A percentile compares a stretch with the other conserved stretches of the same genome.
Evolutionary conservation across 176 grass and related monocot species (phyloP).

Genomic region (Rhynchospora breviuscula): DNA sequence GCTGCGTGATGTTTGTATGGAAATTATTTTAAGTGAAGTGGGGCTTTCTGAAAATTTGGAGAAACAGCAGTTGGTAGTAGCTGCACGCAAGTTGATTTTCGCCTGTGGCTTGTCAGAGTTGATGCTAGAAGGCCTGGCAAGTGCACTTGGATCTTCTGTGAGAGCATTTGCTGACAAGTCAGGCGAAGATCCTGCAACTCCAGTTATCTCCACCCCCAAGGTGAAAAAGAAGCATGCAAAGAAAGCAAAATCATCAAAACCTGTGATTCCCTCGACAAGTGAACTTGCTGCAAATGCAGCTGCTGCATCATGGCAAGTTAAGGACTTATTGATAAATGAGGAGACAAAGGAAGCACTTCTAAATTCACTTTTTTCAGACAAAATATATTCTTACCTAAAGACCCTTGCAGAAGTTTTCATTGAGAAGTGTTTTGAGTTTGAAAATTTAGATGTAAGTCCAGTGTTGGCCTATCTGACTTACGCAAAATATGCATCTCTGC

Average conservation of each 20-base stretch:
- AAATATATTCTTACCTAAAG: constrained; percentile 57
- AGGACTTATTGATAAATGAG: constrained; percentile 49
- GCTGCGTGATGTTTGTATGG: constrained; percentile 53
- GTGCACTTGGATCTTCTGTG: constrained; percentile 51
- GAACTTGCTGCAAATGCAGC: constrained; percentile 49
- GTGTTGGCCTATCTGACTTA: constrained; percentile 62
- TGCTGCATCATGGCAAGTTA: constrained; percentile 73
- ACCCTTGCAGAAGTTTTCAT: constrained; percentile 57
- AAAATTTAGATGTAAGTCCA: constrained; percentile 45
- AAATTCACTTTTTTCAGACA: constrained; percentile 51
- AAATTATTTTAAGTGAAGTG: constrained; percentile 46
- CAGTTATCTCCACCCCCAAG: constrained; percentile 39
- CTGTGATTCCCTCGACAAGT: constrained; percentile 18
- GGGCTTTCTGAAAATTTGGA: constrained; percentile 49
- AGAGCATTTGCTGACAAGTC: constrained; percentile 44
- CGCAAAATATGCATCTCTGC: constrained; percentile 41
- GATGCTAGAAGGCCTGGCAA: constrained; percentile 69
- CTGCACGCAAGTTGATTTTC: constrained; percentile 63
- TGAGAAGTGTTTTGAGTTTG: constrained; percentile 50
- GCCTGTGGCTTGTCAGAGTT: constrained; percentile 52
- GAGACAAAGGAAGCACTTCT: constrained; percentile 49
- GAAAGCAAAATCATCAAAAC: constrained; percentile 58
- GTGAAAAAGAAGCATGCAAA: constrained; percentile 52
- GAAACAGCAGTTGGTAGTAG: constrained; percentile 36
- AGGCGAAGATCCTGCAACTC: constrained; percentile 26